Base-by-base conservation (phyloP, 257 asterid genomes). In the Fraxinus excelsior region DNA sequence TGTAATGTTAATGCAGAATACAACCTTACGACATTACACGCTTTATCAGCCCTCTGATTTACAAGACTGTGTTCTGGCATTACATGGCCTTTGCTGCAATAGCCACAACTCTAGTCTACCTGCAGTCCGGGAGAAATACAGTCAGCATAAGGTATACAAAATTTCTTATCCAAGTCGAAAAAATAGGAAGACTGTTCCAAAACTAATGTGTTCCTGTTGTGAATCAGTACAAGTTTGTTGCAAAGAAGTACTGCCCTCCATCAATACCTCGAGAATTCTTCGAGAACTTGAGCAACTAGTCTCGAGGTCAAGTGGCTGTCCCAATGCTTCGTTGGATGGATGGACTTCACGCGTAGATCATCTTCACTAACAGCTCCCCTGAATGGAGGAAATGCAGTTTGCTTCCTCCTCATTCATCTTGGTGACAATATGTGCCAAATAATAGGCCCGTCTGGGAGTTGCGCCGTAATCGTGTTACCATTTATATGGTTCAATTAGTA, bases 191-290 rank as follows among this genome's bases (percentile, higher is more conserved):
- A 44, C 16, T 44, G 53, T 3, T 14, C 51, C 5, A 13, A 44
- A 12, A 44, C 4, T 40, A 28, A n/a, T 25, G 3, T 4, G 31
- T 78, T 72, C 44, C 51, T 11, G 70, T 70, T 75, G 2, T 82
- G 78, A 21, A 79, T 46, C 98, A 96, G 99, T 93, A 96, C 81
- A 96, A 96, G 84, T 96, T 96, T 79, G 99, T 86, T 9, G 99
- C 99, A n/a, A 96, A 93, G 96, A 96, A 96, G 86, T 81, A 83
- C 79, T 91, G 96, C 79, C 99, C 98, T 77, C 84, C 92, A 37
- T 76, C 92, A 6, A 84, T 95, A 81, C 98, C 98, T 40, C 82
- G 79, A 19, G 98, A 95, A 77, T 89, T 77, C 83, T 95, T 95
- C 85, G 82, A 87, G 81, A 84, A 91, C 72, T 56, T 35, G 5